Evolutionary conservation across 306 rosid species (phyloP).

Genomic region (Cucurbita moschata): DNA sequence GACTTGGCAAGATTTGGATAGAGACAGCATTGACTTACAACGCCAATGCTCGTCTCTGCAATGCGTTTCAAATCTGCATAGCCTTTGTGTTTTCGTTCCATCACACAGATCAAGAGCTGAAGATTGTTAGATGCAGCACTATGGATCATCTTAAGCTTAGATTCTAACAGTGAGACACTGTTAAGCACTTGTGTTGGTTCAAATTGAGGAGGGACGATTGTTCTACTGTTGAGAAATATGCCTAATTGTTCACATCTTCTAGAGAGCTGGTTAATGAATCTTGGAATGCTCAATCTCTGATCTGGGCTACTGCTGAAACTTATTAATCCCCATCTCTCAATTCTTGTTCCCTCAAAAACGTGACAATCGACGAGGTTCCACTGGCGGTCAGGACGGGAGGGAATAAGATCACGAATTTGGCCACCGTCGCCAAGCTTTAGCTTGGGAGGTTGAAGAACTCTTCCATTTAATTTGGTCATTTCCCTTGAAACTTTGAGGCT

Average conservation of each 20-base stretch:
- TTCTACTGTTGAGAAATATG: constrained; percentile 61
- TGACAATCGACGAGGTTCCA: constrained; percentile 90
- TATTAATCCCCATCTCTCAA: constrained; percentile 79
- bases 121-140: constrained; percentile 63
- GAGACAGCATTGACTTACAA: constrained; percentile 83
- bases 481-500: constrained; percentile 66
- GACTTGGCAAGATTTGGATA: constrained; percentile 61
- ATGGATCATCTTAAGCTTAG: constrained; percentile 60
- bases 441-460: constrained; percentile 91
- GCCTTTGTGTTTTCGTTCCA: constrained; percentile 92
- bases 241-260: constrained; percentile 84
- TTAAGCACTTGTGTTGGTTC: constrained; percentile 73
- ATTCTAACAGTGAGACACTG: constrained; percentile 66
- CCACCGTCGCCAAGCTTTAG: constrained; percentile 93
- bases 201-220: constrained; percentile 57
- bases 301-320: constrained; percentile 83
- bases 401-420: constrained; percentile 53
- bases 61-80: constrained; percentile 87
- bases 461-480: constrained; percentile 72
- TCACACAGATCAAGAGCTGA: constrained; percentile 73
- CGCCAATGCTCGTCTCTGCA: constrained; percentile 81
- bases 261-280: constrained; percentile 61
- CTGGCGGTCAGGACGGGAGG: constrained; percentile 78
- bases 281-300: constrained; percentile 56
- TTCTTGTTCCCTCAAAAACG: constrained; percentile 73